Conservation (phyloP, 2,329 filamentous ascomycete genomes). For the Dactylellina cionopaga region DNA sequence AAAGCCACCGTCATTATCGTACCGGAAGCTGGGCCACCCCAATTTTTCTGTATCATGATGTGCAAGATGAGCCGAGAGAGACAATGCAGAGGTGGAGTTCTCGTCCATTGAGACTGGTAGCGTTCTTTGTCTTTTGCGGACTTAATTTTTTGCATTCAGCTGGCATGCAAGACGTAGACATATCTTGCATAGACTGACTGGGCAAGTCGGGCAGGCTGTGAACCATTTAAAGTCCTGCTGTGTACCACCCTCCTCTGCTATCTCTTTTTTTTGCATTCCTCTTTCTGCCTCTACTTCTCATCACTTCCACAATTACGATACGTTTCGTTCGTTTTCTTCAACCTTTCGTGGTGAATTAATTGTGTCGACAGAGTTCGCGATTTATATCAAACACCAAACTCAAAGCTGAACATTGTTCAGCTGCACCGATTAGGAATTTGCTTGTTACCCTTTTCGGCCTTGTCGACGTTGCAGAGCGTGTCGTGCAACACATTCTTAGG, state of each 20-base stretch:
- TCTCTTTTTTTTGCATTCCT: not conserved
- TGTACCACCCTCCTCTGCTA: constrained; percentile 29
- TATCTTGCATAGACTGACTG: constrained; percentile 24
- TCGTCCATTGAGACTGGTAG: not conserved
- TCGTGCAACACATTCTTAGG: constrained; percentile 32
- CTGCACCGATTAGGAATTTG: constrained; percentile 5
- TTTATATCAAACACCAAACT: not conserved
- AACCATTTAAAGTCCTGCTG: constrained; percentile 29
- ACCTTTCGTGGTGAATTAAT: constrained; percentile 10
- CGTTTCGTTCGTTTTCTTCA: constrained; percentile 28
- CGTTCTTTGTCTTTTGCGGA: not conserved
- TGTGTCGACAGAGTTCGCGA: not conserved
- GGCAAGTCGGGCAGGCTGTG: constrained; percentile 5
- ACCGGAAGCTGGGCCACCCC: constrained; percentile 22
- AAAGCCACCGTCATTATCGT: constrained; percentile 51
- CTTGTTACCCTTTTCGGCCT: constrained; percentile 10
- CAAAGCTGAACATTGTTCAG: not conserved
- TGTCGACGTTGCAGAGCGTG: constrained; percentile 32
- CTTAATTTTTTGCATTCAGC: not conserved
- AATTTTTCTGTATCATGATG: constrained; percentile 17
- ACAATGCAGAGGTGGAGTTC: not conserved
- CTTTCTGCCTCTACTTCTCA: not conserved
- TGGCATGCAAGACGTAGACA: constrained; percentile 13
- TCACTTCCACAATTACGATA: not conserved
- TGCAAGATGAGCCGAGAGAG: constrained; percentile 36